These are phyloP conservation scores for Leonotis leonurus DNA, from an alignment of 257 asterid species.

Conservation along the genomic window DNA sequence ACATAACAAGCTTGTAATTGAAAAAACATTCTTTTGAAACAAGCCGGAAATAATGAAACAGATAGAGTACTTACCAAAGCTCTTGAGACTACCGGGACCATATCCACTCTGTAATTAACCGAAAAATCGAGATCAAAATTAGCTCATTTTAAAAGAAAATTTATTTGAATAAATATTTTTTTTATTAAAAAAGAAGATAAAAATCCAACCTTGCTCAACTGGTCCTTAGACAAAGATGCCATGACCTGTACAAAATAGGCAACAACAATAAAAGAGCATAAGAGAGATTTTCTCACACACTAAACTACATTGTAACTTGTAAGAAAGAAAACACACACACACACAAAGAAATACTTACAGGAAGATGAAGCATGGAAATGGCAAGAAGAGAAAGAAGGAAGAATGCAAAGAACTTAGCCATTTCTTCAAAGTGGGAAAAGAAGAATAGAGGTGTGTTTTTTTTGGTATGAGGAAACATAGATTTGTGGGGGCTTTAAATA, in stretches of 20 bases:
- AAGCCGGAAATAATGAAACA: not conserved
- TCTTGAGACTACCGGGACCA: slow-evolving; percentile 45
- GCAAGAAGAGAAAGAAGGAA: slow-evolving; percentile 21
- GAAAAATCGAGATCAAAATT: not conserved
- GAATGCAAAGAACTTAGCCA: slow-evolving; percentile 34
- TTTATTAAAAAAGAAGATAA: not conserved
- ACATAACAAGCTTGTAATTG: too few relatives aligned
- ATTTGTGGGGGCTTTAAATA: slow-evolving; percentile 35
- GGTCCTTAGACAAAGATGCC: slow-evolving; percentile 21
- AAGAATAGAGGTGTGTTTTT: not conserved
- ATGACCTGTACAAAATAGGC: slow-evolving; percentile 17
- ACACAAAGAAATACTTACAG: slow-evolving; percentile 23
- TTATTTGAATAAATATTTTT: too few relatives aligned
- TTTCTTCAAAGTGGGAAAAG: not conserved
- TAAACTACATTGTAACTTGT: not conserved
- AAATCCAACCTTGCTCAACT: slow-evolving; percentile 19
- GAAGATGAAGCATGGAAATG: slow-evolving; percentile 28
- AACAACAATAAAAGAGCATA: not conserved
- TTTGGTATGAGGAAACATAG: slow-evolving; percentile 7
- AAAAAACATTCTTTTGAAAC: not conserved
- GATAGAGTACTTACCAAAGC: slow-evolving; percentile 38
- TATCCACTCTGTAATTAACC: slow-evolving; percentile 17
- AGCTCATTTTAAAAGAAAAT: not conserved
- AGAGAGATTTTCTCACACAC: not conserved
- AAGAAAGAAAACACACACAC: not conserved